Conservation (phyloP, 2,329 filamentous ascomycete genomes). For the Ceratocystis smalleyi region DNA sequence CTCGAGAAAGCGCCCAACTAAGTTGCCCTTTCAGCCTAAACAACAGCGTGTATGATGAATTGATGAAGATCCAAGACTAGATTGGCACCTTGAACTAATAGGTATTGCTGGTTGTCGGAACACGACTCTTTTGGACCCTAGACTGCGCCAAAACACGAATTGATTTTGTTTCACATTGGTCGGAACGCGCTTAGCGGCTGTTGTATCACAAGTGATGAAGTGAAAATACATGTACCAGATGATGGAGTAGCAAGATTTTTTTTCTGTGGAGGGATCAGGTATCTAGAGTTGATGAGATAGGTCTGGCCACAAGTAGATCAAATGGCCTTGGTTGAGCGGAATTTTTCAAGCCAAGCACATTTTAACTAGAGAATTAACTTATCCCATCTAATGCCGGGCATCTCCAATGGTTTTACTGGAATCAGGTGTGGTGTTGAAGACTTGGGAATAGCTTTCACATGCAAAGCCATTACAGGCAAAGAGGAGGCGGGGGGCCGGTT, state of each 20-base stretch:
- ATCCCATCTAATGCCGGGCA: too few species aligned
- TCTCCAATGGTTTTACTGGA: not conserved
- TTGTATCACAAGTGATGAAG: too few species aligned
- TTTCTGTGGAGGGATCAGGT: too few species aligned
- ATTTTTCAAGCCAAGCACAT: too few species aligned
- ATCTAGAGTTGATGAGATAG: too few species aligned
- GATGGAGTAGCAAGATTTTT: too few species aligned
- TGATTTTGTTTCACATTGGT: not conserved
- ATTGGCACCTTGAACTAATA: not conserved
- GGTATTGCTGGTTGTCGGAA: not conserved
- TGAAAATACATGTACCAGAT: too few species aligned
- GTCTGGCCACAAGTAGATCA: too few species aligned
- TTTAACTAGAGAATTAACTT: too few species aligned
- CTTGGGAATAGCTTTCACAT: not conserved
- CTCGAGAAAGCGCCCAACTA: not conserved
- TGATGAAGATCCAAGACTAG: constrained; percentile 6
- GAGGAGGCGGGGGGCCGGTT: not conserved
- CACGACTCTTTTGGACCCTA: not conserved
- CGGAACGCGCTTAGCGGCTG: not conserved
- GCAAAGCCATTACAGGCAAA: not conserved
- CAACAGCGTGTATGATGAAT: not conserved
- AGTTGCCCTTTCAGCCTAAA: not conserved
- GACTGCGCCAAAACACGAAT: not conserved
- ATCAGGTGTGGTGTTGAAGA: not conserved
- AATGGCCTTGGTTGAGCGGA: too few species aligned